Conservation (phyloP, 2,329 filamentous ascomycete species). For the Chaetomiaceae sp. region DNA sequence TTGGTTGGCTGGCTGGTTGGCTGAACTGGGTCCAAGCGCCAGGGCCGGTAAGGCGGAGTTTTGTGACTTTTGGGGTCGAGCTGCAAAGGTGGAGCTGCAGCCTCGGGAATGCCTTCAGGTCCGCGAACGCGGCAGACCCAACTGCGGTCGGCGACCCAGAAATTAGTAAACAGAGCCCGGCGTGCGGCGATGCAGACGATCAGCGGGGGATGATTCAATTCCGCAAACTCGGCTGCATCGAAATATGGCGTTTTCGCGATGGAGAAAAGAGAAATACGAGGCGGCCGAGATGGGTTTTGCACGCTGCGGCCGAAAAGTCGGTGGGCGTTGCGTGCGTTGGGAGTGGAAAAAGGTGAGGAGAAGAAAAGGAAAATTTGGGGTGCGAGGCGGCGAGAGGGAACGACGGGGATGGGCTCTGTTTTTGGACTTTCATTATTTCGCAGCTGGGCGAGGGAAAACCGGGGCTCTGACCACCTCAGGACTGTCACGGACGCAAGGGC, state of each 20-base stretch:
- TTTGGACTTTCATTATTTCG: constrained; percentile 45
- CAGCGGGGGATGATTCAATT: constrained; percentile 28
- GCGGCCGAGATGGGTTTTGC: constrained; percentile 38
- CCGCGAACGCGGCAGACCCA: constrained; percentile 14
- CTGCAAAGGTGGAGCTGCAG: constrained; percentile 13
- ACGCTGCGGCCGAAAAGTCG: constrained; percentile 29
- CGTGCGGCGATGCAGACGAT: constrained; percentile 23
- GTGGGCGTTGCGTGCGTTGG: constrained; percentile 32
- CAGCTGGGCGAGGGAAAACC: constrained; percentile 44
- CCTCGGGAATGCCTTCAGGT: constrained; percentile 27
- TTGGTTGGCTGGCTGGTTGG: constrained; percentile 16
- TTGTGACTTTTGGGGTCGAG: constrained; percentile 5
- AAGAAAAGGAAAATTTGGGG: constrained; percentile 33
- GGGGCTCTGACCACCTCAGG: constrained; percentile 37
- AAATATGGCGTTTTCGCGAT: constrained; percentile 36
- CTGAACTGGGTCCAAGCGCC: constrained; percentile 11
- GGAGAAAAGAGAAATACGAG: constrained; percentile 22
- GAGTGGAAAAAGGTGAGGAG: constrained; percentile 35
- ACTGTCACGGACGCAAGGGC: constrained; percentile 35
- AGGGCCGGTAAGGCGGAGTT: background rate
- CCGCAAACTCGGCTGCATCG: constrained; percentile 32
- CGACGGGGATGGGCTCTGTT: constrained; percentile 49
- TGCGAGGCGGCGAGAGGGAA: constrained; percentile 32
- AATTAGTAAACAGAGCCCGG: constrained; percentile 18
- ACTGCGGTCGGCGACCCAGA: constrained; percentile 15